Percentiles rank a stretch among this genome's conserved stretches.
phyloP scores from a whole-genome alignment of 2,329 filamentous ascomycete species.

The Didymella exigua region DNA sequence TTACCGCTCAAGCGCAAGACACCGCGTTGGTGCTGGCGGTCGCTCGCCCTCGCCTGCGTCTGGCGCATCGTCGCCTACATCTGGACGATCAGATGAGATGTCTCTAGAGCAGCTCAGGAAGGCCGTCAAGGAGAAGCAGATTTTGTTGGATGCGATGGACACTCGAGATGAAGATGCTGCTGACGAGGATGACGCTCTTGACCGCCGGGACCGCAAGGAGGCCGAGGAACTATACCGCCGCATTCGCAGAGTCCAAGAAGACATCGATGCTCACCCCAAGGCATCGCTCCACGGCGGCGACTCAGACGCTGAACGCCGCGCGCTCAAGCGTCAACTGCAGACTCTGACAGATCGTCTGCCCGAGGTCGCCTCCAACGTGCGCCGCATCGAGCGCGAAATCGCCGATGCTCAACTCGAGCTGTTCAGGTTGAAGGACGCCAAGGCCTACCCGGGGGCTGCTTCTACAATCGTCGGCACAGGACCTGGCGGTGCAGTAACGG shows the following conservation, averaged over 20 bases:
- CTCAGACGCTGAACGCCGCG: constrained; percentile 84
- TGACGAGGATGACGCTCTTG: constrained; percentile 90
- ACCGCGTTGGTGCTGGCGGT: constrained; percentile 71
- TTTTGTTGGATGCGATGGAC: constrained; percentile 93
- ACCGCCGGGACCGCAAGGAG: constrained; percentile 87
- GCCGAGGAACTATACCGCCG: constrained; percentile 93
- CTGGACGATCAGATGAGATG: constrained; percentile 74
- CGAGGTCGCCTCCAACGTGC: constrained; percentile 87
- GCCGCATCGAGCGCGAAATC: constrained; percentile 88
- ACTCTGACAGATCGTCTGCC: constrained; percentile 87
- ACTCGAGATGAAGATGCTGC: constrained; percentile 89
- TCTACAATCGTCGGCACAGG: constrained; percentile 87
- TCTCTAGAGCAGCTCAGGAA: constrained; percentile 87
- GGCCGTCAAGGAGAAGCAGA: constrained; percentile 90
- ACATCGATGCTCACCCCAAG: constrained; percentile 91
- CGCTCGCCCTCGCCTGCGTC: constrained; percentile 82
- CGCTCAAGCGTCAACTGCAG: constrained; percentile 88
- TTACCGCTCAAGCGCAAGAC: constrained; percentile 91
- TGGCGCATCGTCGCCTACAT: constrained; percentile 56
- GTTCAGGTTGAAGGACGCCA: constrained; percentile 91
- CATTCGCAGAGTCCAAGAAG: constrained; percentile 88
- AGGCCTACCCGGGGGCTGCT: constrained; percentile 82
- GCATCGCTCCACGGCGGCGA: constrained; percentile 66
- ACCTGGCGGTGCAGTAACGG: constrained; percentile 86
- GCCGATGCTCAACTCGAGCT: constrained; percentile 89